phyloP scores from a whole-genome alignment of 1,284 basidiomycete genomes.

The Stygiomarasmius scandens region DNA sequence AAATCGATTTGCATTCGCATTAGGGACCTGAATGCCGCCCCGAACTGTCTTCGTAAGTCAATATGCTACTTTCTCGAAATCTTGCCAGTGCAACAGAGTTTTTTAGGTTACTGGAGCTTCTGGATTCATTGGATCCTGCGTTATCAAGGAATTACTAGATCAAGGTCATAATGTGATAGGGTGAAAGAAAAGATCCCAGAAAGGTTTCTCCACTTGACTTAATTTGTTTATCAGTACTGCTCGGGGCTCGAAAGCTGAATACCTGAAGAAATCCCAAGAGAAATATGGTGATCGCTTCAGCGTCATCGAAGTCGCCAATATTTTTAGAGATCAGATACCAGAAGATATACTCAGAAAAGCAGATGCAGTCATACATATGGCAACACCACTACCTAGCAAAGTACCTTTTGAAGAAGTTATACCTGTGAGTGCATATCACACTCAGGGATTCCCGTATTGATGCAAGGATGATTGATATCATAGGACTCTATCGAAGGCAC shows the following conservation, averaged over 20 bases:
- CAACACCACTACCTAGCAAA: conserved; percentile 8
- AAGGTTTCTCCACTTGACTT: neutral
- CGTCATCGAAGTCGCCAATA: conserved; percentile 14
- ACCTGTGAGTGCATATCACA: conserved; percentile 1
- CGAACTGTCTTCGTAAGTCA: too few species aligned
- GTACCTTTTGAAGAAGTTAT: conserved; percentile 7
- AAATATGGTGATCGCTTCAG: conserved; percentile 6
- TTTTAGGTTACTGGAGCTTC: conserved; percentile 30
- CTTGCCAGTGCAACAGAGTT: too few species aligned
- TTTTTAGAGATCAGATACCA: conserved; percentile 5
- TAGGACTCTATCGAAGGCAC: conserved; percentile 31
- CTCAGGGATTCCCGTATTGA: neutral
- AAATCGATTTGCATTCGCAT: too few species aligned
- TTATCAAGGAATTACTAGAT: conserved; percentile 21
- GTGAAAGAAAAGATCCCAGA: conserved; percentile 13
- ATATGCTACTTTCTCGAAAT: too few species aligned
- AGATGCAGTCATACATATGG: conserved; percentile 15
- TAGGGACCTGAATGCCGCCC: too few species aligned
- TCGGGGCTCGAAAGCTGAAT: conserved; percentile 9
- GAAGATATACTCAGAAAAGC: conserved; percentile 8
- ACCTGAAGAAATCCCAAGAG: conserved; percentile 1
- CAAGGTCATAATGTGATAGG: conserved; percentile 23
- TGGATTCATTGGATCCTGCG: conserved; percentile 27
- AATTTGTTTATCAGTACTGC: conserved; percentile 2
- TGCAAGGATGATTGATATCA: conserved; percentile 2